Conservation (phyloP, 208 protist genomes). For the Porcisia hertigi region DNA sequence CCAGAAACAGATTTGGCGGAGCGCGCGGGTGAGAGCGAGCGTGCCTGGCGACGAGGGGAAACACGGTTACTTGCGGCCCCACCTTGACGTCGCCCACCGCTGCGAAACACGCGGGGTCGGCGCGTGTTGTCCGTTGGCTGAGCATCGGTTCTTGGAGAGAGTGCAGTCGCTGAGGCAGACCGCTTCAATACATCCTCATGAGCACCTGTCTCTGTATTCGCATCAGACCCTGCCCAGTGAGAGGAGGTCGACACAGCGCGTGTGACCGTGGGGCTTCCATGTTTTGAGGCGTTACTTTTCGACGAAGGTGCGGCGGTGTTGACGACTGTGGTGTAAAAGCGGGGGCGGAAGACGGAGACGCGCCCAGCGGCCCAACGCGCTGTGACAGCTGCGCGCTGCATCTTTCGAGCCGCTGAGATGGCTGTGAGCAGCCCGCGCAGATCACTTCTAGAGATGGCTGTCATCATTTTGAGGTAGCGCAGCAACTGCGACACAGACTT, state of each 20-base stretch:
- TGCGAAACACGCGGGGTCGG: slow-evolving; percentile 12
- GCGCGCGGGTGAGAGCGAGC: neutral
- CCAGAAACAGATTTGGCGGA: neutral
- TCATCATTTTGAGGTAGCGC: slow-evolving; percentile 77
- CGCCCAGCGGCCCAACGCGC: slow-evolving; percentile 52
- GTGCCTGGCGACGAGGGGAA: neutral
- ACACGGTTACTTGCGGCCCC: neutral
- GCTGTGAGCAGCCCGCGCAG: slow-evolving; percentile 53
- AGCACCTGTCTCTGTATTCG: neutral
- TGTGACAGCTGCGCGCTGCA: slow-evolving; percentile 63
- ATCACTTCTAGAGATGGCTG: slow-evolving; percentile 40
- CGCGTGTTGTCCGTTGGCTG: neutral
- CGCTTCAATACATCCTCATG: neutral
- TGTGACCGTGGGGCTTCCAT: neutral
- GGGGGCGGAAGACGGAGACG: slow-evolving; percentile 61
- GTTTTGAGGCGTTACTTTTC: neutral
- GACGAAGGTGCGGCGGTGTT: slow-evolving; percentile 12
- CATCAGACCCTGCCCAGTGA: neutral
- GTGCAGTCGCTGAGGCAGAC: neutral
- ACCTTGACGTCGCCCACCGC: slow-evolving; percentile 1
- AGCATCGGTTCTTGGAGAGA: neutral
- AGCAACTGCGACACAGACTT: slow-evolving; percentile 75
- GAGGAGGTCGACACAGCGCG: neutral
- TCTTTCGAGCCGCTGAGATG: slow-evolving; percentile 58
- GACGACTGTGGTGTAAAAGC: slow-evolving; percentile 57